Evolutionary conservation across 257 asterid species (phyloP), one percentile per base, ranked within the genome.

Genomic region (Lycium barbarum): DNA sequence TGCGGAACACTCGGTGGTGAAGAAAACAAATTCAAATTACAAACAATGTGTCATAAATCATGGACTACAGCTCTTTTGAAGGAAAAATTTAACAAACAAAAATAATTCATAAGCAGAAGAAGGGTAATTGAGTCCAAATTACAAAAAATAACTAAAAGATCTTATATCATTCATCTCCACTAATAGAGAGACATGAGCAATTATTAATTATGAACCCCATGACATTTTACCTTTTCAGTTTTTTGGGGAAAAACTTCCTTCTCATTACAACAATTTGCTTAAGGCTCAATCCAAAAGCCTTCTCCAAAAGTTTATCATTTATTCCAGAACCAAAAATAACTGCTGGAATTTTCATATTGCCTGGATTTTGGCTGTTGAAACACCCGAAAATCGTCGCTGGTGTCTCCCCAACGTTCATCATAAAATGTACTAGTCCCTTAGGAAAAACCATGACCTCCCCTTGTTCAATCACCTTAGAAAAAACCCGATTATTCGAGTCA

Each of bases 371-470:
- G 87, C 94, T 91, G 83, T 91, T 88, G 6, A 91, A 91, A 68
- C 91, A 88, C 7, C 91, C 94, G 35, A 89, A 90, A 9, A 90
- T 80, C 9, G 91, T 89, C 2, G 94, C 94, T 0, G 85, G 71
- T 20, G 88, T 71, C 68, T 88, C 59, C 10, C 94, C 95, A 35
- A 87, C 90, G 82, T 92, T 92, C 93, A 91, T 92, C 91, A 90
- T 93, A 84, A 92, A 92, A 90, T 92, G 95, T 81, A 90, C 92
- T 9, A 92, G 62, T 9, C 95, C 95, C 73, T 87, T 88, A 4
- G 95, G 95, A 67, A 90, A 90, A 22, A 91, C 91, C 93, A 92
- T 91, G 76, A 91, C 93, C 47, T 92, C 95, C 33, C 94, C 95
- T 61, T 81, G 87, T 88, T 88, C 91, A 22, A 92, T 86, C 45